Base-by-base conservation (phyloP, 495 filamentous ascomycete genomes). In the Talaromyces proteolyticus region DNA sequence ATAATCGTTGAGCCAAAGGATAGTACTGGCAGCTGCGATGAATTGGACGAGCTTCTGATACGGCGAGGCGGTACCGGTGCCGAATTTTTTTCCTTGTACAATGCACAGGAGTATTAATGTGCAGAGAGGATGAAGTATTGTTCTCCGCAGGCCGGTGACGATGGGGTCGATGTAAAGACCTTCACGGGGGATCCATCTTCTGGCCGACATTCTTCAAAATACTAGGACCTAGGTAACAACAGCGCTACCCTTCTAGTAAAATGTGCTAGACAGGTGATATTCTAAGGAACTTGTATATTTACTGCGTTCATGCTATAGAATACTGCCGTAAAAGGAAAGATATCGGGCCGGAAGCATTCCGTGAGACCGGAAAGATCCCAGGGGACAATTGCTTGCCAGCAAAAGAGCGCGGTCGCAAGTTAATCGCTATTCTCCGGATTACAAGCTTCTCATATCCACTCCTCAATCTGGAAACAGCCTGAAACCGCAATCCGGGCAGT, bases 101-200 rank as follows among this genome's bases (percentile, higher is more conserved):
- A 50, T 19, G 45, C 26, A 39, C 25, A 34, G 12, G 26, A 11
- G 17, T 2, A 21, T 49, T 44, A 50, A 49, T 0, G 56, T 39
- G 17, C 48, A 43, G n/a, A 58, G 7, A 10, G 52, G 52, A 39
- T 58, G 50, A n/a, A 59, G 45, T 4, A 59, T 29, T 14, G 56
- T 55, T 44, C 14, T 34, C 1, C 29, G 29, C 29, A 34, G 4
- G 29, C 1, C 14, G 14, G 29, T 10, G 14, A 53, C 12, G 14
- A 55, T 41, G 12, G 53, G 53, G 21, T 58, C 56, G 37, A 58
- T 55, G 42, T 58, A 58, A n/a, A 58, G 34, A 17, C 56, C 56
- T 44, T 58, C 53, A 12, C 50, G 53, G 17, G 56, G 56, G 18
- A 58, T 21, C 6, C 38, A 16, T 34, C 29, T 34, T 34, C 14